Evolutionary conservation across 208 protist species (phyloP).

Genomic region (Strigomonas culicis): DNA sequence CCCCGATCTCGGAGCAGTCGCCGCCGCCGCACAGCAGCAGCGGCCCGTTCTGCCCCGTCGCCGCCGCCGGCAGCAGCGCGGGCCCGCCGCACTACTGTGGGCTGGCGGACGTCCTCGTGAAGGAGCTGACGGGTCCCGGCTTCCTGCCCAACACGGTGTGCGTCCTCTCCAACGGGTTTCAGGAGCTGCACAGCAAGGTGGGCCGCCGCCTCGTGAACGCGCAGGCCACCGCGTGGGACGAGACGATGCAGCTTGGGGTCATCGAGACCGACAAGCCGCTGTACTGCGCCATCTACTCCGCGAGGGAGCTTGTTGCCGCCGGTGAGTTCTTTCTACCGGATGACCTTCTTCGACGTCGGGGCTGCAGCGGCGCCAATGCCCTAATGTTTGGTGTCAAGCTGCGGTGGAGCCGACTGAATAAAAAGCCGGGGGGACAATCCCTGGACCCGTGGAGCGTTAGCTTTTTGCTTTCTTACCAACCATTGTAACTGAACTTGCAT

Average conservation of each 20-base stretch:
- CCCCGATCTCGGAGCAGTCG: background rate
- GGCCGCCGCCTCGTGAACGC: constrained; percentile 28
- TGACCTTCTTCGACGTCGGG: constrained; percentile 25
- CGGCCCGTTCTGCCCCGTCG: background rate
- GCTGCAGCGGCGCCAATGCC: constrained; percentile 16
- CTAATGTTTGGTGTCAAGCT: constrained; percentile 32
- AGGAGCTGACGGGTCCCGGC: constrained; percentile 42
- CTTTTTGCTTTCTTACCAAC: constrained; percentile 31
- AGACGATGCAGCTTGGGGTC: constrained; percentile 60
- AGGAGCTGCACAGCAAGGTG: constrained; percentile 48
- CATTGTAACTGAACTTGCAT: background rate
- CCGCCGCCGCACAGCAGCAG: constrained; percentile 2
- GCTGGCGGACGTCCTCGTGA: constrained; percentile 45
- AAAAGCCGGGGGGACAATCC: constrained; percentile 16
- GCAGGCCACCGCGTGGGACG: constrained; percentile 53
- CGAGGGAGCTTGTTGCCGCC: constrained; percentile 39
- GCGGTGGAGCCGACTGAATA: constrained; percentile 38
- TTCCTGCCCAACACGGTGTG: constrained; percentile 31
- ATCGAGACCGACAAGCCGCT: constrained; percentile 28
- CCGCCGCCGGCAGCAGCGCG: constrained; percentile 8
- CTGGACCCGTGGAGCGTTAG: constrained; percentile 31
- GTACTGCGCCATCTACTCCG: constrained; percentile 50
- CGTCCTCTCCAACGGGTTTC: constrained; percentile 72
- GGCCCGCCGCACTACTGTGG: constrained; percentile 54
- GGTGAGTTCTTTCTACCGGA: constrained; percentile 29